Evolutionary conservation across 2,329 filamentous ascomycete genomes (phyloP).

Genomic region (Moelleriella libera): DNA sequence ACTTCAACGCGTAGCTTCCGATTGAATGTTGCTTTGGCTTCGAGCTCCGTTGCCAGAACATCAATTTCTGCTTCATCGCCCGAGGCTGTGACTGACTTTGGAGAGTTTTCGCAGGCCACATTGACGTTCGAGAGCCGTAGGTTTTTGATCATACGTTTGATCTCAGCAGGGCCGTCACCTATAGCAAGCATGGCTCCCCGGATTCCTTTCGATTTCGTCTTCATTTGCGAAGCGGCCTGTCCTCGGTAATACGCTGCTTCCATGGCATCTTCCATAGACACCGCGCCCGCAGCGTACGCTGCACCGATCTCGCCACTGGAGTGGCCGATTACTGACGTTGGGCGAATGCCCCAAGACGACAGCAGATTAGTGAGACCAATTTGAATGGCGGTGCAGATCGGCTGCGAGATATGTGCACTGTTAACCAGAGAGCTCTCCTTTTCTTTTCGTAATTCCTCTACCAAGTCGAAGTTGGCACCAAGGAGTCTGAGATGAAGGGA

Average conservation of each 20-base stretch:
- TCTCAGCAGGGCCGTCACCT: conserved; percentile 27
- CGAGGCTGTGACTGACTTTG: conserved; percentile 34
- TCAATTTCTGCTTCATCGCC: conserved; percentile 30
- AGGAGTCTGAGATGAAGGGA: conserved; percentile 17
- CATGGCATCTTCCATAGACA: conserved; percentile 29
- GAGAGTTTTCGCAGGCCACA: conserved; percentile 35
- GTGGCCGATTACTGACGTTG: conserved; percentile 26
- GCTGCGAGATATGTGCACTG: conserved; percentile 26
- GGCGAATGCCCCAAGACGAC: conserved; percentile 24
- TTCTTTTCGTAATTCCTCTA: conserved; percentile 21
- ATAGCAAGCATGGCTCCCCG: conserved; percentile 42
- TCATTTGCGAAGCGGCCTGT: conserved; percentile 27
- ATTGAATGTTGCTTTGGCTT: conserved; percentile 29
- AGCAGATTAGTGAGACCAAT: conserved; percentile 30
- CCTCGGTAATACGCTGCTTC: conserved; percentile 35
- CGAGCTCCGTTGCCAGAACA: conserved; percentile 20
- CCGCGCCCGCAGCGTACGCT: conserved; percentile 27
- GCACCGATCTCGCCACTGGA: conserved; percentile 34
- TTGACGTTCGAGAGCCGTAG: conserved; percentile 10
- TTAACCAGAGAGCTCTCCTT: conserved; percentile 17
- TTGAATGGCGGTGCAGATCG: conserved; percentile 31
- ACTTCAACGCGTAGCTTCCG: conserved; percentile 32
- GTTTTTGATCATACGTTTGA: conserved; percentile 21
- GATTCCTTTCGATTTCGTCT: conserved; percentile 22
- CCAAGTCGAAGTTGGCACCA: conserved; percentile 19